Base-by-base conservation (phyloP, 1,139 yeast species). In the Suhomyces maxii region DNA sequence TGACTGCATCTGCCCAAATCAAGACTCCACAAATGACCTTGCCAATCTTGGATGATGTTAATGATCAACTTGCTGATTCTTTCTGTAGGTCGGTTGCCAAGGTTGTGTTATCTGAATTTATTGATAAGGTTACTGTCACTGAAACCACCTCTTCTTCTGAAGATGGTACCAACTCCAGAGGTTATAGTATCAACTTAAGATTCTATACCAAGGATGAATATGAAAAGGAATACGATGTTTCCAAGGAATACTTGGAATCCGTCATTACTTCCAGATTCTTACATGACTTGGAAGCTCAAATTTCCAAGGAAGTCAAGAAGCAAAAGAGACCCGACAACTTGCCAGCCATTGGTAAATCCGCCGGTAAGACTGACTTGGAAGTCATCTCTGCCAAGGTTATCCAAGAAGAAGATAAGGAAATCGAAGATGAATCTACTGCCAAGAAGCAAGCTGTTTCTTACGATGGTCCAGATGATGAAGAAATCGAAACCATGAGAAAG, bases 11-110 rank as follows among this genome's bases (percentile, higher is more conserved):
- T 49, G 83, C 97, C 18, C 75, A 88, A 46, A 95, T 95, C 62
- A 89, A 90, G 73, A 95, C 99, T 10, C 99, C 99, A 44, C 98
- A 93, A 71, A 95, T 95, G 99, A 84, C 95, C 3, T 76, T 95
- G 59, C 98, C 98, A 36, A 77, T 95, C 47, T 75, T 82, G 61
- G 72, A 76, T 36, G 95, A 86, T 60, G 95, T 95, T 48, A 77
- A 77, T 44, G 97, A 93, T 66, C 86, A 80, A 34, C 84, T 85
- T 63, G 98, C 99, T 3, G 96, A 90, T 60, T 82, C 89, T 8
- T 95, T 95, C 83, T 88, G 97, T 73, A 89, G 89, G 69, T 84
- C 93, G 40, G 86, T 91, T 49, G 90, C 96, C 36, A 84, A 82
- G 62, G 95, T 95, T 57, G 79, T 82, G 42, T 77, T 95, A 56